Evolutionary conservation across 495 filamentous ascomycete genomes (phyloP), one percentile per base, ranked within the genome.

Genomic region (Apiosordaria backusii): DNA sequence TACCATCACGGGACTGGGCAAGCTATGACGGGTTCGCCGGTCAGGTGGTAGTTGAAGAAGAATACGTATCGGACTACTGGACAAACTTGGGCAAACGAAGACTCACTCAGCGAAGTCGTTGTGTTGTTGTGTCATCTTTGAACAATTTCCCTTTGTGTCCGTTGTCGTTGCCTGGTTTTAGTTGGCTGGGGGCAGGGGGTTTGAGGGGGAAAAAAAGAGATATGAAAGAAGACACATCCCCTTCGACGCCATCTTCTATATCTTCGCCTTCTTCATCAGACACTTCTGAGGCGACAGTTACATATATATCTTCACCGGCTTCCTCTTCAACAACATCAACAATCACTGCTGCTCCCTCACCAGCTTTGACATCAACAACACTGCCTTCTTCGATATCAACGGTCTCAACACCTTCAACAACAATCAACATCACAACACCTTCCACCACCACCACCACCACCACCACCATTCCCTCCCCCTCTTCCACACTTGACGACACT

Each of bases 141-240:
- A 25, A 50, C n/a, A 52, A 0, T 50, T 16, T 45, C 45, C 35
- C 9, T 45, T 45, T 45, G 35, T 3, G 16, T n/a, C n/a, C n/a
- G 15, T n/a, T 59, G 52, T 58, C 7, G 53, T 24, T 45, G 35
- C 35, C 35, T 45, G 35, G 35, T 45, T 45, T 15, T 45, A 45
- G 35, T 45, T 45, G 9, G 35, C 35, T 18, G 10, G 35, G 35
- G 35, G 35, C 4, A 7, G 27, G 27, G 27, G 7, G 27, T n/a
- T n/a, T n/a, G 13, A 21, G 21, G 65, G 64, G 22, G 24, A 45
- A 67, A 67, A 45, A 29, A 29, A 45, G 16, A 45, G 35, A 45
- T 52, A 76, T 76, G 74, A 72, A 71, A 62, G 72, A 67, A 64
- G 68, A 63, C 63, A 70, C 63, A 61, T 59, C 62, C 13, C 55